Base-by-base conservation (phyloP, 495 filamentous ascomycete species). In the Daldinia childiae region DNA sequence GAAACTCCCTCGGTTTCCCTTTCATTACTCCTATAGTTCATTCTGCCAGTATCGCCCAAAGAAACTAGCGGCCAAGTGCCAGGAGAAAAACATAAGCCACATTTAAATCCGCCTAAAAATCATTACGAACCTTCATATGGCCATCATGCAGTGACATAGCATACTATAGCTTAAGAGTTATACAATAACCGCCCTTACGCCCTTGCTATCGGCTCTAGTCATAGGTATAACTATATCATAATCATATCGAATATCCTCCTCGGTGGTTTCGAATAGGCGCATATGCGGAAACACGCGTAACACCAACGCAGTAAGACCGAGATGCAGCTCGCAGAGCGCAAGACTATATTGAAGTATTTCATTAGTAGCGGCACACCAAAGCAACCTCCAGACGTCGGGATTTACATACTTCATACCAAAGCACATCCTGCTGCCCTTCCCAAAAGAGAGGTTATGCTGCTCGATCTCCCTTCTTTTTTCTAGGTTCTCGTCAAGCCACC, bases 281-380 rank as follows among this genome's bases (percentile, higher is more conserved):
- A 78, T 78, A 21, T 64, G 68, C 54, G 74, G 74, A 29, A 76
- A 61, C 6, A 74, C 71, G 9, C 72, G 64, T 14, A 76, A 34
- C 17, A 57, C 57, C 14, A 76, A 39, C 6, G 68, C 71, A 11
- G 77, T 68, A 1, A 79, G 21, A 3, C 58, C 57, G 34, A 78
- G 56, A 30, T 78, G 62, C 60, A 80, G 26, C 64, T 79, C 78
- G 32, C 79, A 79, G 32, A 76, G 64, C 5, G 77, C 80, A n/a
- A 82, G 75, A 24, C 74, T 76, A 62, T 0, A 15, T 48, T 3
- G 11, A 9, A 24, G 5, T 24, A 14, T 11, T 11, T 4, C 30
- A 21, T 69, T 60, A 70, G 66, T 21, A 39, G 1, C 19, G 8
- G 26, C 71, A 70, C 9, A 74, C 77, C 15, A 82, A 24, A 48